These are phyloP conservation scores for Colletotrichum sp. DNA, from an alignment of 2,329 filamentous ascomycete genomes.

Conservation along the genomic window DNA sequence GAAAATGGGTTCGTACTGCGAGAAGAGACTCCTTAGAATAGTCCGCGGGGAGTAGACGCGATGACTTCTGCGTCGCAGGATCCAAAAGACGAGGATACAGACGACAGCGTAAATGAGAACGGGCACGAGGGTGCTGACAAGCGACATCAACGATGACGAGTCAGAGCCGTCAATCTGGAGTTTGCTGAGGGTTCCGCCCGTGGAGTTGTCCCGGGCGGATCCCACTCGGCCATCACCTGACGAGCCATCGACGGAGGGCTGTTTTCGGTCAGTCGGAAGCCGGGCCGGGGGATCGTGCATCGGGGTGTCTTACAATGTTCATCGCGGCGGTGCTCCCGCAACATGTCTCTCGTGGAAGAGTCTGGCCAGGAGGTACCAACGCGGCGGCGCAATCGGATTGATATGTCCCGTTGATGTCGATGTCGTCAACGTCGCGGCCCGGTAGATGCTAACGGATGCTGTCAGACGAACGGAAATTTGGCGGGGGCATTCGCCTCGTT, in stretches of 20 bases:
- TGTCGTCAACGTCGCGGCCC: neutral
- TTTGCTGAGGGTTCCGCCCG: conserved; percentile 41
- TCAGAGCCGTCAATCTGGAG: conserved; percentile 35
- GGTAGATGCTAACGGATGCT: neutral
- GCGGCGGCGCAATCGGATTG: neutral
- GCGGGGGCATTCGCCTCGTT: neutral
- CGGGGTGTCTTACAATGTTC: neutral
- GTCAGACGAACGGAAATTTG: neutral
- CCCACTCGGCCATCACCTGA: conserved; percentile 45
- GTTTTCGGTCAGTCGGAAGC: neutral
- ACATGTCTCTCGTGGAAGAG: neutral
- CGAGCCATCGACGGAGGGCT: conserved; percentile 8
- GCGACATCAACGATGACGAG: conserved; percentile 43
- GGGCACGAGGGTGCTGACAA: conserved; percentile 59
- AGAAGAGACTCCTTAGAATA: conserved; percentile 52
- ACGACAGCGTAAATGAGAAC: conserved; percentile 52
- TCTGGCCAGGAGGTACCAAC: neutral
- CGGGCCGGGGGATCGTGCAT: neutral
- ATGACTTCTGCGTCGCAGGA: conserved; percentile 50
- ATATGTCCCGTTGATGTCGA: neutral
- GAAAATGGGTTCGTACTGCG: conserved; percentile 44
- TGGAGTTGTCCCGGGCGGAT: conserved; percentile 46
- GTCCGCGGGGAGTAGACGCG: conserved; percentile 63
- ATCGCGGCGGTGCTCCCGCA: neutral
- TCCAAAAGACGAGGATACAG: conserved; percentile 57